Percentiles rank a stretch among this genome's conserved stretches.
phyloP scores from a whole-genome alignment of 495 filamentous ascomycete species.

The Hamigera avellanea region DNA sequence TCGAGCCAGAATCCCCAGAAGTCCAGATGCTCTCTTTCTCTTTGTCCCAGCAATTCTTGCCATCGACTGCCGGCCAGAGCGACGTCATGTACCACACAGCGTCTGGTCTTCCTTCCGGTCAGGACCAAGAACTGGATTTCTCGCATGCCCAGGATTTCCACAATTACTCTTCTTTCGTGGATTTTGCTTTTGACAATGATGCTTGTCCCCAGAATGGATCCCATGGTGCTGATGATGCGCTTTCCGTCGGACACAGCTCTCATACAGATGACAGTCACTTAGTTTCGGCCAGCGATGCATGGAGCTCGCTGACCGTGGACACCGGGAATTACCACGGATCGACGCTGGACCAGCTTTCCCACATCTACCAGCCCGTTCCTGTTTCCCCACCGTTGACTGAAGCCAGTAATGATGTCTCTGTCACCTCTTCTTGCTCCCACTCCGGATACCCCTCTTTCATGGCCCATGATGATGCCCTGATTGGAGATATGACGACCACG shows the following conservation, averaged over 20 bases:
- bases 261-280: constrained; percentile 32
- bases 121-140: constrained; percentile 32
- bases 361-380: constrained; percentile 28
- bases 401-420: constrained; percentile 34
- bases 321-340: constrained; percentile 27
- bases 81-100: constrained; percentile 34
- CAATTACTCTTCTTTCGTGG: constrained; percentile 28
- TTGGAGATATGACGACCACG: constrained; percentile 27
- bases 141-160: constrained; percentile 19
- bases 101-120: constrained; percentile 30
- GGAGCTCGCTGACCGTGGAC: constrained; percentile 31
- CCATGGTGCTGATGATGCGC: constrained; percentile 30
- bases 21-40: constrained; percentile 38
- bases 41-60: constrained; percentile 33
- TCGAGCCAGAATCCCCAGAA: constrained; percentile 29
- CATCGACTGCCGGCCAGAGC: constrained; percentile 29
- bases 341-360: constrained; percentile 25
- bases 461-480: constrained; percentile 26
- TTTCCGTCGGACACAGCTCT: constrained; percentile 30
- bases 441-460: constrained; percentile 30
- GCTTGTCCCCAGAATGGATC: constrained; percentile 20
- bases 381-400: constrained; percentile 37
- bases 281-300: constrained; percentile 22
- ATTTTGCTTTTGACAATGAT: constrained; percentile 37
- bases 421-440: constrained; percentile 34